Evolutionary conservation across 306 rosid species (phyloP).

Genomic region (Crotalaria pallida): DNA sequence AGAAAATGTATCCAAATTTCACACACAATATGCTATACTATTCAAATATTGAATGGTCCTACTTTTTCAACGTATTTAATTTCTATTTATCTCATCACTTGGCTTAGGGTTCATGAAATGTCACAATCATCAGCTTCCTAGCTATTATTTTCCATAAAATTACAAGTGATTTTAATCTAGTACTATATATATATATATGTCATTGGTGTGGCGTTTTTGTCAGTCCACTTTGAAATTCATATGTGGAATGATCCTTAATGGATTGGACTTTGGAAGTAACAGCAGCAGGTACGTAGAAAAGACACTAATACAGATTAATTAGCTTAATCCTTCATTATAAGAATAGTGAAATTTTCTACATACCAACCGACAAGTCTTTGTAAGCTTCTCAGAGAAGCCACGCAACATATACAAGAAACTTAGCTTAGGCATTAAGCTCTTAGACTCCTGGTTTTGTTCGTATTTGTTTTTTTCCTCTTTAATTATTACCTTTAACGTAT

Average conservation of each 20-base stretch:
- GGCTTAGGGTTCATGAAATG: neutral
- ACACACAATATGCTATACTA: neutral
- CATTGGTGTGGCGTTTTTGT: neutral
- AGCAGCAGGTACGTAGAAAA: neutral
- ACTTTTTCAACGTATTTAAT: neutral
- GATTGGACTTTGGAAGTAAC: neutral
- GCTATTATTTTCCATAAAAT: neutral
- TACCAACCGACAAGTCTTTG: slow-evolving; percentile 37
- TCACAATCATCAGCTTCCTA: neutral
- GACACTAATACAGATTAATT: neutral
- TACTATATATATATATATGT: too few relatives aligned
- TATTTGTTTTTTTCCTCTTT: slow-evolving; percentile 12
- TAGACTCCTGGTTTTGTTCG: neutral
- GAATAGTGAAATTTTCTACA: neutral
- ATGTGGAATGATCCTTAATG: slow-evolving; percentile 2
- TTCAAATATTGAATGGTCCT: neutral
- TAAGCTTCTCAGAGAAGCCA: slow-evolving; percentile 57
- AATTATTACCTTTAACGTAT: slow-evolving; percentile 28
- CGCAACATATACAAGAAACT: slow-evolving; percentile 53
- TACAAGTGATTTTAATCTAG: neutral
- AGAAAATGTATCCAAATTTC: neutral
- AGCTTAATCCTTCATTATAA: neutral
- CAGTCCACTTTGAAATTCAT: neutral
- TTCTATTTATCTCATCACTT: neutral
- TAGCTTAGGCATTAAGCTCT: slow-evolving; percentile 47